Evolutionary conservation across 495 filamentous ascomycete genomes (phyloP).

Genomic region (Schizothecium vesticola): DNA sequence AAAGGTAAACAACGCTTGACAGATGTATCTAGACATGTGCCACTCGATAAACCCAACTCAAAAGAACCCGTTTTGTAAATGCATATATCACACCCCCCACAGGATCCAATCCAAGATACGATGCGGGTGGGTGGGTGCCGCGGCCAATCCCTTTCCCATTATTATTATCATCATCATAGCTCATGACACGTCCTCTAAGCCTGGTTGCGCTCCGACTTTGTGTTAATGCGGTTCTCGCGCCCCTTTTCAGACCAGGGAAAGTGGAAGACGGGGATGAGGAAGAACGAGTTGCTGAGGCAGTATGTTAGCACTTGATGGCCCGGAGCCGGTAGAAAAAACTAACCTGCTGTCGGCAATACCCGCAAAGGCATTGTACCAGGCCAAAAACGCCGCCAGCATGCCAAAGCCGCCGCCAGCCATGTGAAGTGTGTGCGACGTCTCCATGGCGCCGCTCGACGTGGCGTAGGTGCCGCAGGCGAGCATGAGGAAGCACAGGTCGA

Average conservation of each 20-base stretch:
- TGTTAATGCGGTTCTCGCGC: slow-evolving; percentile 47
- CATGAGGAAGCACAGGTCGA: slow-evolving; percentile 88
- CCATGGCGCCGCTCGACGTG: slow-evolving; percentile 25
- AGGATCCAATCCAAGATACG: background rate
- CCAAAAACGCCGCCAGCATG: slow-evolving; percentile 79
- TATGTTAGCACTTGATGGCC: slow-evolving; percentile 5
- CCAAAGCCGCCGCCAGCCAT: slow-evolving; percentile 87
- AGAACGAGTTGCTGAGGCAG: slow-evolving; percentile 70
- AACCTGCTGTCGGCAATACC: slow-evolving; percentile 90
- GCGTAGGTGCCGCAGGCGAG: slow-evolving; percentile 71
- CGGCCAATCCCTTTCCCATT: background rate
- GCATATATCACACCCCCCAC: background rate
- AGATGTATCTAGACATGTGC: background rate
- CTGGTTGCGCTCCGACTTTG: slow-evolving; percentile 31
- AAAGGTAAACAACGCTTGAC: background rate
- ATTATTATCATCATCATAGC: background rate
- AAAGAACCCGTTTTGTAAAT: background rate
- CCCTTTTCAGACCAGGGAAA: slow-evolving; percentile 96
- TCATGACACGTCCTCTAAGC: slow-evolving; percentile 19
- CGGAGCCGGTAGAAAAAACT: slow-evolving; percentile 19
- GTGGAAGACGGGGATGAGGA: slow-evolving; percentile 88
- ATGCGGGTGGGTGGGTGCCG: background rate
- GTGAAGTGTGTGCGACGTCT: slow-evolving; percentile 40
- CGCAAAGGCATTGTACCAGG: slow-evolving; percentile 95
- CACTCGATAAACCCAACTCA: background rate